Evolutionary conservation across 164 flowering plant genomes (phyloP).

Genomic region (Chimonanthus salicifolius): DNA sequence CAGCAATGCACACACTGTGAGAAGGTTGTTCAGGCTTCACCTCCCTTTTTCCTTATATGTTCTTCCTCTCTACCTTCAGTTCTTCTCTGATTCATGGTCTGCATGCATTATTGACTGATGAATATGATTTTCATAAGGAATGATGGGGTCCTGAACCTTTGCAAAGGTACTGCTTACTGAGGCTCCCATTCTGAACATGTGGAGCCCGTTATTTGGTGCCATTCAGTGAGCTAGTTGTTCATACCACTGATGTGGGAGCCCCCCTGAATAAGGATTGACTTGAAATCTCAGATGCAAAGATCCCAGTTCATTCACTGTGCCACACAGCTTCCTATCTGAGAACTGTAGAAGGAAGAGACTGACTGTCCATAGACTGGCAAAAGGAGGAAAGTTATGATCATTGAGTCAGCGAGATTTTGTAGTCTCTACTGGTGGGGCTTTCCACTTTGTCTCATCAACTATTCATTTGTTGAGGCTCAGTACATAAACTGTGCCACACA

Average conservation of each 20-base stretch:
- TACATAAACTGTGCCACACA: no score
- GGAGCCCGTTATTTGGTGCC: not conserved
- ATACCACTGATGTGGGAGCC: not conserved
- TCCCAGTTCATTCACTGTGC: not conserved
- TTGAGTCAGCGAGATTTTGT: no score
- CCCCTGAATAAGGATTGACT: not conserved
- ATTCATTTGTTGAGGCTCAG: no score
- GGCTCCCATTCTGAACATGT: not conserved
- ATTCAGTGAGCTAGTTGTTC: not conserved
- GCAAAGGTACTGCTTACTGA: not conserved
- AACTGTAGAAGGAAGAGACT: not conserved
- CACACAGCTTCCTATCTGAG: not conserved
- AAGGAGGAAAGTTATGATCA: no score
- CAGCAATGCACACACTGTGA: conserved; percentile 91
- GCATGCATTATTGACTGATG: not conserved
- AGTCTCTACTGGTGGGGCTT: no score
- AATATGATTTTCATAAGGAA: not conserved
- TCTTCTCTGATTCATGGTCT: no score
- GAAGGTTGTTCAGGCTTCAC: conserved; percentile 44
- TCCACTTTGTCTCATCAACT: no score
- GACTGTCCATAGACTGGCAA: not conserved
- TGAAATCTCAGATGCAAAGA: not conserved
- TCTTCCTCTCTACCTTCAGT: not conserved
- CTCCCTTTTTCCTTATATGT: not conserved
- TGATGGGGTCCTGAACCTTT: not conserved